These are phyloP conservation scores for Trametopsis cervina DNA, from an alignment of 768 basidiomycete species.

Conservation along the genomic window DNA sequence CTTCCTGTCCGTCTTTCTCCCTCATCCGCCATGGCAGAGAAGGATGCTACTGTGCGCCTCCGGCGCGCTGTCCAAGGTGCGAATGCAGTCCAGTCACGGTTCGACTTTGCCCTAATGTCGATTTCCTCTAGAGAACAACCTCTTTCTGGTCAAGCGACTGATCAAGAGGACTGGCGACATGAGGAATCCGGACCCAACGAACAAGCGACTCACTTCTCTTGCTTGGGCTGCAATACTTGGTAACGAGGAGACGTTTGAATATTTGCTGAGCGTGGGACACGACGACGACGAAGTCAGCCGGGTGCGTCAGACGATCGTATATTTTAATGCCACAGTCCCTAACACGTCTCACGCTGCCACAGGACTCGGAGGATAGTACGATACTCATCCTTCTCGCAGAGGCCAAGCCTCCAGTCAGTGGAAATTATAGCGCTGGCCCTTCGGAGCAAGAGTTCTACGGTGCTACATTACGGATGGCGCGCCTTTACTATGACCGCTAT, in stretches of 20 bases:
- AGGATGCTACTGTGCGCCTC: constrained; percentile 67
- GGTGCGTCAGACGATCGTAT: constrained; percentile 38
- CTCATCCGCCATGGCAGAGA: constrained; percentile 63
- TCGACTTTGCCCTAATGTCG: constrained; percentile 8
- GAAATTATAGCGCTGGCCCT: constrained; percentile 39
- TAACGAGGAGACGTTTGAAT: constrained; percentile 91
- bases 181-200: constrained; percentile 79
- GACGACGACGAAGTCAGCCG: constrained; percentile 90
- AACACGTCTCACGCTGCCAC: too few relatives aligned
- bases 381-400: constrained; percentile 92
- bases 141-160: constrained; percentile 86
- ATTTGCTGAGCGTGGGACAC: constrained; percentile 76
- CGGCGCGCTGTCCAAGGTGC: constrained; percentile 76
- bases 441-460: constrained; percentile 57
- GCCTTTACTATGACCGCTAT: constrained; percentile 81
- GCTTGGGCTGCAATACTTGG: constrained; percentile 90
- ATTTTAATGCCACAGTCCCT: background rate
- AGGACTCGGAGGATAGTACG: constrained; percentile 93
- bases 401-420: constrained; percentile 46
- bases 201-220: constrained; percentile 75
- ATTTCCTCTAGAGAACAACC: constrained; percentile 72
- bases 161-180: constrained; percentile 73
- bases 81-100: constrained; percentile 5
- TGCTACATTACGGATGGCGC: constrained; percentile 80
- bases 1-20: constrained; percentile 12